Percentiles rank a stretch among this genome's conserved stretches.
Evolutionary conservation across 345 rosid genomes (phyloP).

Genomic region (Erucastrum elatum): DNA sequence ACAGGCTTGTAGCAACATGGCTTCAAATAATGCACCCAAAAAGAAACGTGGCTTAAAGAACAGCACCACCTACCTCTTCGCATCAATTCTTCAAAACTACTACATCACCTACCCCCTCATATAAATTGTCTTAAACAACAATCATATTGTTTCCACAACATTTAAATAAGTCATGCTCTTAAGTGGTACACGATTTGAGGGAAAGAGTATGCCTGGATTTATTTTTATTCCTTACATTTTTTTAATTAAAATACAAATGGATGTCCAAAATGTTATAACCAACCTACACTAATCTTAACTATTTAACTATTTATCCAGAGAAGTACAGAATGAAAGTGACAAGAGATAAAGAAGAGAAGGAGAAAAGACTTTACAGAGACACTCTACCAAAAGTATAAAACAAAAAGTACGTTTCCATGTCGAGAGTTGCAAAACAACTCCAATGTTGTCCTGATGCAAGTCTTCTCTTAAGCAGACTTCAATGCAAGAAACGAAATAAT

Average conservation of each 20-base stretch:
- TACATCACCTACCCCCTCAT: no score
- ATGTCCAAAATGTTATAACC: slow-evolving; percentile 17
- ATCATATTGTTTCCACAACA: no score
- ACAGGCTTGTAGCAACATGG: no score
- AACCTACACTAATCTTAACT: slow-evolving; percentile 32
- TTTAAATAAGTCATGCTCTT: not conserved
- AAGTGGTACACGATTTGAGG: not conserved
- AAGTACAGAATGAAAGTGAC: not conserved
- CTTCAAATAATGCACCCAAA: no score
- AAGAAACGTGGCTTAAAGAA: no score
- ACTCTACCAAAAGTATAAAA: slow-evolving; percentile 15
- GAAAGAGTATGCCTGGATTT: not conserved
- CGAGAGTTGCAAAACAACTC: slow-evolving; percentile 13
- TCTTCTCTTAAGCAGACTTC: not conserved
- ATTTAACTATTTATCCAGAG: slow-evolving; percentile 26
- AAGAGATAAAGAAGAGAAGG: not conserved
- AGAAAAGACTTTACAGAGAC: slow-evolving; percentile 33
- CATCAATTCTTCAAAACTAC: no score
- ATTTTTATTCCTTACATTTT: slow-evolving; percentile 10
- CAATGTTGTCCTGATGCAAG: slow-evolving; percentile 6
- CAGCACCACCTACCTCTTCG: no score
- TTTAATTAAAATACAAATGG: slow-evolving; percentile 23
- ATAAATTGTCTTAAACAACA: not conserved
- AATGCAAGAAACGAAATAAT: not conserved
- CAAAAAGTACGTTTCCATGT: slow-evolving; percentile 9